Evolutionary conservation across 805 yeast genomes (phyloP), one percentile per base, ranked within the genome.

Genomic region (Starmerella sirachaensis): DNA sequence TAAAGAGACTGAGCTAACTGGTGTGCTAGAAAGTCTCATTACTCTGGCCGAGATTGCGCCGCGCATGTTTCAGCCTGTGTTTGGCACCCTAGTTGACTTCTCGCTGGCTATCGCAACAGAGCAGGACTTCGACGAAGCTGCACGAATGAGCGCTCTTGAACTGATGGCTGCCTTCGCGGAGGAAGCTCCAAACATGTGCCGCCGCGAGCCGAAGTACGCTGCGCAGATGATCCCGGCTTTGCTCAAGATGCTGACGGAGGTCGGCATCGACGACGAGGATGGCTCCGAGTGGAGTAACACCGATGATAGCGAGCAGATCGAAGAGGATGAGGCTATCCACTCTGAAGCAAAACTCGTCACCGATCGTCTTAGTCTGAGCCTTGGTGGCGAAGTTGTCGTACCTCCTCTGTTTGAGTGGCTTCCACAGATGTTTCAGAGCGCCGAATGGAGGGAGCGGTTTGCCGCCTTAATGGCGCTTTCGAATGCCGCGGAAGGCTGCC

Each of bases 401-500:
- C 78, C 76, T 14, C 93, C 94, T 13, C 65, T 91, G 40, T 91
- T 91, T 64, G 81, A 79, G 55, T 79, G 73, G 56, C 66, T 91
- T 41, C 94, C 95, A 14, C 74, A 72, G 40, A 82, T 91, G 94
- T 60, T 83, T 16, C 64, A 64, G 38, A 77, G 93, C 1, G 56
- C 64, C 22, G 71, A 74, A 43, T 91, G 98, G 98, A 77, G 93
- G 58, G 93, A 85, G 57, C 78, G 95, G 45, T 94, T 86, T 57
- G 98, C 94, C 18, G 94, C 96, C 2, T 63, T 91, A 39, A 91
- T 91, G 97, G 96, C 96, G 0, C 64, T 91, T 19, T 85, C 96
- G 0, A 77, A 94, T 5, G 94, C 94, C 17, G 96, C 96, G 27
- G 98, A 91, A 64, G 98, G 98, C 35, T 88, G 97, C 61, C 70